Evolutionary conservation across 2,329 filamentous ascomycete genomes (phyloP).

Genomic region (Phialophora macrospora): DNA sequence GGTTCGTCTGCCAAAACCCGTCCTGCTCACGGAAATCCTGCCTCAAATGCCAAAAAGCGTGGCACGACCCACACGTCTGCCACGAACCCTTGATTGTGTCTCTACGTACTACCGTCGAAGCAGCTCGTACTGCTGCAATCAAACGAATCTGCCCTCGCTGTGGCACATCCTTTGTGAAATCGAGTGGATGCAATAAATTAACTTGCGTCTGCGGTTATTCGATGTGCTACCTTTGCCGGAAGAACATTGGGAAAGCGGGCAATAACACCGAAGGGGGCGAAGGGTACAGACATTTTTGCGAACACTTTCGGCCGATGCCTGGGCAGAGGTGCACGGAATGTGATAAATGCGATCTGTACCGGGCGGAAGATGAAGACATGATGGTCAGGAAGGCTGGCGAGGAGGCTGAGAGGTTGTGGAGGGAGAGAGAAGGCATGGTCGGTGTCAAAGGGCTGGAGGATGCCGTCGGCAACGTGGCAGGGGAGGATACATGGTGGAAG

Average conservation of each 20-base stretch:
- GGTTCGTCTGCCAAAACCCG: conserved; percentile 76
- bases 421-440: conserved; percentile 62
- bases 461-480: conserved; percentile 36
- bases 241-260: conserved; percentile 45
- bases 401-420: conserved; percentile 74
- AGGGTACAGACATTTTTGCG: conserved; percentile 93
- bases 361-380: conserved; percentile 73
- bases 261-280: conserved; percentile 50
- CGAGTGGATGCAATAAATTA: conserved; percentile 93
- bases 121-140: conserved; percentile 89
- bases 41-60: conserved; percentile 77
- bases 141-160: conserved; percentile 95
- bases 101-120: conserved; percentile 85
- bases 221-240: conserved; percentile 97
- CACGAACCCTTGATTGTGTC: conserved; percentile 82
- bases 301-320: conserved; percentile 85
- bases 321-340: conserved; percentile 79
- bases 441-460: conserved; percentile 36
- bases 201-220: conserved; percentile 94
- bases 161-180: conserved; percentile 90
- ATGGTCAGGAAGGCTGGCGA: conserved; percentile 71
- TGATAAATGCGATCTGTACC: conserved; percentile 74
- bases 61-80: conserved; percentile 88
- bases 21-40: conserved; percentile 74
- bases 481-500: conserved; percentile 44